Conservation (phyloP, 306 rosid genomes). For the Prunus kanzakura region DNA sequence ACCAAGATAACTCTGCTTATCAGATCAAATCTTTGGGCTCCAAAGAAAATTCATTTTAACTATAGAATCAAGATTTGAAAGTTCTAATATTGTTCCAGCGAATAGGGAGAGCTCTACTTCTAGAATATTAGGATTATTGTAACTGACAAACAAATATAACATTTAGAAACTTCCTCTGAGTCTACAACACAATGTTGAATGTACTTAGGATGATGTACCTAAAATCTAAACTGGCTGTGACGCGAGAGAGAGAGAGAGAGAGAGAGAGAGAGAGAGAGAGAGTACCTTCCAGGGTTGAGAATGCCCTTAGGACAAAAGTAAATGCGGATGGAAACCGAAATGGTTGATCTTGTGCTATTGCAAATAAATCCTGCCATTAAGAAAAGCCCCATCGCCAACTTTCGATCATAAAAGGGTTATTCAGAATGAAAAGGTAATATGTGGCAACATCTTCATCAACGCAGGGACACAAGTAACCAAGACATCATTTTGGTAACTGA, state of each 20-base stretch:
- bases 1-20: not conserved
- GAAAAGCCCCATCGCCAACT: not conserved
- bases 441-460: not conserved
- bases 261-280: slow-evolving; percentile 19
- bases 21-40: not conserved
- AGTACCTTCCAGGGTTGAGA: slow-evolving; percentile 89
- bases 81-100: not conserved
- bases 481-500: not conserved
- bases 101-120: not conserved
- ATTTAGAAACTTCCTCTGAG: not conserved
- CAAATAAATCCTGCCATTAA: slow-evolving; percentile 72
- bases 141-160: not conserved
- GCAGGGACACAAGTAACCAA: not conserved
- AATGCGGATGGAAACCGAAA: slow-evolving; percentile 89
- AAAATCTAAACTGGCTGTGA: not conserved
- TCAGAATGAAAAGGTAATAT: not conserved
- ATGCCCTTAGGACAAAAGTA: slow-evolving; percentile 82
- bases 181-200: not conserved
- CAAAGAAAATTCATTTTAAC: not conserved
- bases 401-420: not conserved
- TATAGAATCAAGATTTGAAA: not conserved
- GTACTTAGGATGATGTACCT: not conserved
- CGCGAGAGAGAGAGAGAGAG: slow-evolving; percentile 18
- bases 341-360: slow-evolving; percentile 87
- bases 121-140: not conserved